These are phyloP conservation scores for Globisporangium apiculatum DNA, from an alignment of 352 stramenopile species.

Conservation along the genomic window DNA sequence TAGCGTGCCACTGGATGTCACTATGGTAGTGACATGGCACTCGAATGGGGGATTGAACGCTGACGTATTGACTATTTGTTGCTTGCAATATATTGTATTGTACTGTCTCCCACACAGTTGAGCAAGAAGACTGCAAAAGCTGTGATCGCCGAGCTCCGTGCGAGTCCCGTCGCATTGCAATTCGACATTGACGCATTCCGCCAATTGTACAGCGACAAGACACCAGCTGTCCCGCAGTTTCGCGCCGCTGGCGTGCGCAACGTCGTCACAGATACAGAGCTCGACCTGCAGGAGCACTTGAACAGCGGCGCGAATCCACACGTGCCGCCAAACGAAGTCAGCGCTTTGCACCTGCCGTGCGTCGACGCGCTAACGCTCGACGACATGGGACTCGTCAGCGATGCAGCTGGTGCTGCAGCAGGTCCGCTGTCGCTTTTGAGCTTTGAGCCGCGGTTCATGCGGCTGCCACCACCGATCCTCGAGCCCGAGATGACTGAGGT, in stretches of 20 bases:
- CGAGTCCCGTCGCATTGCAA: conserved; percentile 34
- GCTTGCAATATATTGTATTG: conserved; percentile 4
- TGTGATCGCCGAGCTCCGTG: conserved; percentile 55
- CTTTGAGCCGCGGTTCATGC: conserved; percentile 88
- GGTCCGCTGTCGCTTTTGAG: conserved; percentile 72
- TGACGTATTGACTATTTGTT: not conserved
- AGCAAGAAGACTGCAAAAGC: conserved; percentile 74
- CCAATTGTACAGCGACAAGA: conserved; percentile 67
- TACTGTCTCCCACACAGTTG: conserved; percentile 12
- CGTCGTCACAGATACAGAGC: conserved; percentile 71
- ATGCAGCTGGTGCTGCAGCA: conserved; percentile 14
- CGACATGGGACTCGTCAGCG: conserved; percentile 52
- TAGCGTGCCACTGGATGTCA: not conserved
- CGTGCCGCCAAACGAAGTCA: conserved; percentile 64
- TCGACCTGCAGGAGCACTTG: conserved; percentile 76
- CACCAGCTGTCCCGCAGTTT: conserved; percentile 69
- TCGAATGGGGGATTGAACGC: not conserved
- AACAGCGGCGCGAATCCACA: conserved; percentile 74
- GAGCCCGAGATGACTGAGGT: conserved; percentile 79
- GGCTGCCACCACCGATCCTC: conserved; percentile 74
- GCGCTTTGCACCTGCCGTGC: conserved; percentile 56
- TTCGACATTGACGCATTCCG: conserved; percentile 63
- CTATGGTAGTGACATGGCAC: too few relatives aligned
- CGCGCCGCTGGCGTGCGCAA: conserved; percentile 71
- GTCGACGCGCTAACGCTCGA: conserved; percentile 67